Base-by-base conservation (phyloP, 371 early-diverging fungal species). In the Phascolomyces articulosus region DNA sequence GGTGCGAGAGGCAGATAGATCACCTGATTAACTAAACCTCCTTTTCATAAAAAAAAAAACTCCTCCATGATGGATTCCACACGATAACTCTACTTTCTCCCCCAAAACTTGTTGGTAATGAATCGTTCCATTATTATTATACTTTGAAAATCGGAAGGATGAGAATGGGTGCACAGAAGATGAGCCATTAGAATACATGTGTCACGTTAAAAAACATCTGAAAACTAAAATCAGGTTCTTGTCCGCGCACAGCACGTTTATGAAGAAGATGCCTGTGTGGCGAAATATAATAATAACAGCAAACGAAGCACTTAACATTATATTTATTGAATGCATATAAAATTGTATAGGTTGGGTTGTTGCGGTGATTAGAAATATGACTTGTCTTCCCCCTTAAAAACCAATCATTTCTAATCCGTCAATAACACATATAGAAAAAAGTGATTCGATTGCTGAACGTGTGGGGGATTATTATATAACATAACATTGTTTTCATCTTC, bases 361-460 rank as follows among this genome's bases (percentile, higher is more conserved):
- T 16, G 51, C 51, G 51, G 51, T 24, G 23, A 51, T 44, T 51
- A 51, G 51, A 51, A 51, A 51, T n/a, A 18, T 44, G 2, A 23
- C 53, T 9, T 6, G 9, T 9, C 34, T 11, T 11, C 6, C 53
- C 55, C 31, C 29, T 29, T 27, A 29, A 29, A 55, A 18, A 55
- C 51, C 51, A 24, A 34, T 51, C 18, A 18, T 55, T 55, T 55
- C n/a, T 28, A 16, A 55, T 55, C n/a, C 55, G 29, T 55, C 28
- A 26, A 18, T 53, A 9, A 53, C 8, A 24, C 53, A 16, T 54
- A 11, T 18, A 28, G 29, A 55, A 13, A 26, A n/a, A 26, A 24
- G 23, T 34, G 34, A 34, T 34, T 34, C 34, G 11, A n/a, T n/a
- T n/a, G n/a, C n/a, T n/a, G n/a, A n/a, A n/a, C n/a, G n/a, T n/a